phyloP scores from a whole-genome alignment of 1,284 basidiomycete genomes.

The Mycosarcoma maydis region DNA sequence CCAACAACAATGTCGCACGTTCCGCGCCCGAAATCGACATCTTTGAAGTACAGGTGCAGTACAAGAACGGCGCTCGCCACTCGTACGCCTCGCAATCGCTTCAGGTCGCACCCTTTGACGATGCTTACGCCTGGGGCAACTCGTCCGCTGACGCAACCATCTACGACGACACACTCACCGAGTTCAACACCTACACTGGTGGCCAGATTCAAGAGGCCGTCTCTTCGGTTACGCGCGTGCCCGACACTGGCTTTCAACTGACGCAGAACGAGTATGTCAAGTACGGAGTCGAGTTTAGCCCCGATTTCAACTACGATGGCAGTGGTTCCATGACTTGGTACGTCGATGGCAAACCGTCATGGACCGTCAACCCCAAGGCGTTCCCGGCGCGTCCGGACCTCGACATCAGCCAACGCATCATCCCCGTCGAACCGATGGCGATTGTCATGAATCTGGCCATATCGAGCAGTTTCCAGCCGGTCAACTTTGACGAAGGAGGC shows the following conservation, averaged over 20 bases:
- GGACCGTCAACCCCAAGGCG: conserved; percentile 52
- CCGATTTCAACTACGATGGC: conserved; percentile 57
- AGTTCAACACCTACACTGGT: conserved; percentile 63
- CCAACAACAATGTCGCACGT: conserved; percentile 60
- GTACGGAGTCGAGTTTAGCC: conserved; percentile 65
- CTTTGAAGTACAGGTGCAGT: conserved; percentile 71
- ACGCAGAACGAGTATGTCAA: conserved; percentile 37
- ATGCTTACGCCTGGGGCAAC: conserved; percentile 57
- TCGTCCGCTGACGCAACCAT: conserved; percentile 43
- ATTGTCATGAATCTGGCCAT: conserved; percentile 64
- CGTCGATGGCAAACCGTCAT: conserved; percentile 63
- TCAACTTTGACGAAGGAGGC: conserved; percentile 46
- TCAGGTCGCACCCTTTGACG: conserved; percentile 66
- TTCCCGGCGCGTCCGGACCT: conserved; percentile 34
- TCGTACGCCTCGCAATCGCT: conserved; percentile 64
- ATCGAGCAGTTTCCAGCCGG: conserved; percentile 58
- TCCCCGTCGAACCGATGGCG: conserved; percentile 63
- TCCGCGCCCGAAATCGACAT: conserved; percentile 66
- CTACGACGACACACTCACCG: conserved; percentile 44
- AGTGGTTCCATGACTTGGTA: conserved; percentile 62
- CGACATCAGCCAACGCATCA: conserved; percentile 54
- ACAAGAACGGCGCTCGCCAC: conserved; percentile 37
- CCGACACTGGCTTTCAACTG: conserved; percentile 53
- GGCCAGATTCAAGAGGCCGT: conserved; percentile 65
- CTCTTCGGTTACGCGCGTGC: conserved; percentile 57